Base-by-base conservation (phyloP, 1,284 basidiomycete genomes). In the Trichosporon sp. region DNA sequence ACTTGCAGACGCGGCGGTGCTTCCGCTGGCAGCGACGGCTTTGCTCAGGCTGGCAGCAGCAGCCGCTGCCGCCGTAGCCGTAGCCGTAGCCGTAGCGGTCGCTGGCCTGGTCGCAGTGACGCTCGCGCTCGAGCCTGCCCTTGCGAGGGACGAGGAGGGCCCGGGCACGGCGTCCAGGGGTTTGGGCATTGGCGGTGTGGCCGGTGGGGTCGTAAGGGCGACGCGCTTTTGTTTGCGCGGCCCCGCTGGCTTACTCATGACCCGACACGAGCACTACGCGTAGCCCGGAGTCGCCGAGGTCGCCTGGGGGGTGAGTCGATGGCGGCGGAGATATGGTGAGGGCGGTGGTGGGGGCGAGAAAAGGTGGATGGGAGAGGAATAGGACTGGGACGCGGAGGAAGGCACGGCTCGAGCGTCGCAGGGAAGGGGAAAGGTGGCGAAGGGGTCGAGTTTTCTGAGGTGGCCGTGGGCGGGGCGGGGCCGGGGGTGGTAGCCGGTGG, bases 61-160 rank as follows among this genome's bases (percentile, higher is more conserved):
- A n/a, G n/a, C n/a, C n/a, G n/a, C n/a, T n/a, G n/a, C n/a, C 13
- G 31, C 53, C n/a, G 53, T 31, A 42, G 38, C 38, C 38, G 15
- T 42, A 42, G 38, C 18, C n/a, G 53, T 31, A 42, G 38, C 38
- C 38, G 15, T 42, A 42, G 38, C 18, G n/a, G n/a, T n/a, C 34
- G 34, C 34, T 34, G 12, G 27, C 53, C 34, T 31, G 35, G 34
- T 12, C 21, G 47, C 21, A 51, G 47, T 51, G 34, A 25, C 38
- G 64, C 47, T 64, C 53, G 62, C 68, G 68, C 70, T 69, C 68
- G 70, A 72, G 70, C 70, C 70, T 13, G 68, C 62, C 56, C 56
- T 18, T n/a, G 56, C 18, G 27, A 60, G 56, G 23, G 53, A 56
- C 11, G 66, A 66, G 7, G 68, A 56, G 44, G 70, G 70, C 21